These are phyloP conservation scores for Podosphaera fusca DNA, from an alignment of 2,329 filamentous ascomycete genomes.

Conservation along the genomic window DNA sequence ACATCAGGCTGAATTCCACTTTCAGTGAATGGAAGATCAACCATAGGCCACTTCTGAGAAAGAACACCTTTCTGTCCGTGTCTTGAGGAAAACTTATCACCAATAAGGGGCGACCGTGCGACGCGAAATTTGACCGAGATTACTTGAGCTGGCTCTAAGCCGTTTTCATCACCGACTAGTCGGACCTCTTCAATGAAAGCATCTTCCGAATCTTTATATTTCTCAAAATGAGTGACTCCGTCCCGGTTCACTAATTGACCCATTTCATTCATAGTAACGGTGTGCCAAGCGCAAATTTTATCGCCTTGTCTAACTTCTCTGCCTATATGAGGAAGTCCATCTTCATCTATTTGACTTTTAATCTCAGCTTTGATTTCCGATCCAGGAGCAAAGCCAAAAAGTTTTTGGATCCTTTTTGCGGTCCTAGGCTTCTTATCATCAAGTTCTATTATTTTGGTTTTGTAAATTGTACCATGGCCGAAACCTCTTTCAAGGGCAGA, in stretches of 20 bases:
- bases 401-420: slow-evolving; percentile 47
- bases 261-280: slow-evolving; percentile 56
- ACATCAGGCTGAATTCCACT: slow-evolving; percentile 89
- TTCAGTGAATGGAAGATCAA: slow-evolving; percentile 93
- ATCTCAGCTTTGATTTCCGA: slow-evolving; percentile 43
- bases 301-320: slow-evolving; percentile 58
- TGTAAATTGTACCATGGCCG: slow-evolving; percentile 89
- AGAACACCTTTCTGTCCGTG: slow-evolving; percentile 96
- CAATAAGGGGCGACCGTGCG: slow-evolving; percentile 67
- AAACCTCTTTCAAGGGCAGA: slow-evolving; percentile 90
- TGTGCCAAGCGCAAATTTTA: slow-evolving; percentile 73
- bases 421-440: slow-evolving; percentile 49
- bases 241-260: slow-evolving; percentile 69
- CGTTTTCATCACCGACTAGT: slow-evolving; percentile 65
- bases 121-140: slow-evolving; percentile 85
- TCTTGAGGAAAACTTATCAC: slow-evolving; percentile 96
- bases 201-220: slow-evolving; percentile 80
- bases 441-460: slow-evolving; percentile 77
- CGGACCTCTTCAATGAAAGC: slow-evolving; percentile 86
- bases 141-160: slow-evolving; percentile 62
- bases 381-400: slow-evolving; percentile 77
- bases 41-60: slow-evolving; percentile 81
- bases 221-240: slow-evolving; percentile 65
- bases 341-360: slow-evolving; percentile 55
- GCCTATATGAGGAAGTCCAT: slow-evolving; percentile 68